These are phyloP conservation scores for Lachancea meyersii DNA, from an alignment of 805 yeast genomes.

Conservation along the genomic window DNA sequence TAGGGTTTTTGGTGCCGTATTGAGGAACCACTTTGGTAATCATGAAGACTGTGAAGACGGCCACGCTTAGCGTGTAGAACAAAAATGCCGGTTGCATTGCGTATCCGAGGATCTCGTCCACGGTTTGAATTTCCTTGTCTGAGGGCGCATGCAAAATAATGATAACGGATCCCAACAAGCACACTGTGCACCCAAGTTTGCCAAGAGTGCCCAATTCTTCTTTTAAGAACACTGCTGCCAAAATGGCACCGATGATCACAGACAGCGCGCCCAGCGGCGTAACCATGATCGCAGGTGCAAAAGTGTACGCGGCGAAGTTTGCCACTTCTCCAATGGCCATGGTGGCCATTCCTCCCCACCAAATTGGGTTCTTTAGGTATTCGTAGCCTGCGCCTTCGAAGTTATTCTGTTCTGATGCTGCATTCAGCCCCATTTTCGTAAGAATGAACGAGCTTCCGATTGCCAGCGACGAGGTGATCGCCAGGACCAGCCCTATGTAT, in stretches of 20 bases:
- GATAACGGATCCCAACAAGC: conserved; percentile 80
- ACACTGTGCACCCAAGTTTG: conserved; percentile 87
- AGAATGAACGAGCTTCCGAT: conserved; percentile 86
- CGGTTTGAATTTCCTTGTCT: conserved; percentile 83
- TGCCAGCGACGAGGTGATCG: conserved; percentile 80
- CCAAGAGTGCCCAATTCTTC: conserved; percentile 87
- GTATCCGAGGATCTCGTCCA: conserved; percentile 76
- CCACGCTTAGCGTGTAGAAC: conserved; percentile 56
- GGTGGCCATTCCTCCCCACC: conserved; percentile 91
- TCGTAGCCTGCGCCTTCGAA: conserved; percentile 67
- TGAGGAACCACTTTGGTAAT: conserved; percentile 77
- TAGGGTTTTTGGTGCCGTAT: conserved; percentile 75
- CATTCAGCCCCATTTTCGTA: conserved; percentile 78
- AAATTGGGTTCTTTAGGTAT: conserved; percentile 75
- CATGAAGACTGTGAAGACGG: conserved; percentile 65
- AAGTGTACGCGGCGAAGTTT: conserved; percentile 89
- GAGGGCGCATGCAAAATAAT: conserved; percentile 90
- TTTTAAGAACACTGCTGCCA: conserved; percentile 76
- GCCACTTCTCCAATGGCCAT: conserved; percentile 92
- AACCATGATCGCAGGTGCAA: conserved; percentile 89
- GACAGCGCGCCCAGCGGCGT: conserved; percentile 89
- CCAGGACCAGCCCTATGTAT: conserved; percentile 82
- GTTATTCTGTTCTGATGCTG: conserved; percentile 56
- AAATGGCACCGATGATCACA: conserved; percentile 85
- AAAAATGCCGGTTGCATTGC: conserved; percentile 76